Evolutionary conservation across 129 eudicot species (phyloP), one percentile per base, ranked within the genome.

Genomic region (Silybum marianum): DNA sequence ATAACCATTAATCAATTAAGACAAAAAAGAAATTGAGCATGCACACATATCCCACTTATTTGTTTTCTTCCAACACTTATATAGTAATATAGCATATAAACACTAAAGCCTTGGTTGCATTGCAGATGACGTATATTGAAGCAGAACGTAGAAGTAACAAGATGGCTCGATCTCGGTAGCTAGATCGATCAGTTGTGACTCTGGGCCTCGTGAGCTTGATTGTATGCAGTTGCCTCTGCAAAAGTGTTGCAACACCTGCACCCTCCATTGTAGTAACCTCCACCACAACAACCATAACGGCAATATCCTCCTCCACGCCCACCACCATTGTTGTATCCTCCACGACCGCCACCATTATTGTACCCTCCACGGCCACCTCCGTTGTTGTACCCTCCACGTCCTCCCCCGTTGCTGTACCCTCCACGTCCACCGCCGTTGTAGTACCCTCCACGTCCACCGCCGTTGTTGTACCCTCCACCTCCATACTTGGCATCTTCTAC

Each of bases 161-260:
- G 34, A 75, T 70, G 30, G 75, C 60, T 66, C 75, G 22, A 67
- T 44, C 24, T 66, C 68, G 23, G 36, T 76, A 51, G 22, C 14
- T 48, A 23, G 22, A 54, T 44, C 54, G 65, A 14, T 54, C 22
- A 83, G 74, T 83, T 83, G 40, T 83, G 86, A 68, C 71, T 74
- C 69, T 82, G 71, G 10, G 73, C 67, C 9, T 72, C 67, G 4
- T 81, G 84, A 21, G 78, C 78, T 77, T 83, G 86, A 62, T 83
- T 77, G 69, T 77, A 77, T 18, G 74, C 78, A 19, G 73, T 71
- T 71, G 86, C 82, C 74, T 83, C 86, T 26, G 26, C 78, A 13
- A 26, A 44, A 71, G 81, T 82, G 65, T 34, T 76, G 66, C 85
- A 82, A 38, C 85, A 82, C 67, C 72, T 76, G 48, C 85, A 82